phyloP scores from a whole-genome alignment of 2,329 filamentous ascomycete genomes.

The Bipolaris bicolor region DNA sequence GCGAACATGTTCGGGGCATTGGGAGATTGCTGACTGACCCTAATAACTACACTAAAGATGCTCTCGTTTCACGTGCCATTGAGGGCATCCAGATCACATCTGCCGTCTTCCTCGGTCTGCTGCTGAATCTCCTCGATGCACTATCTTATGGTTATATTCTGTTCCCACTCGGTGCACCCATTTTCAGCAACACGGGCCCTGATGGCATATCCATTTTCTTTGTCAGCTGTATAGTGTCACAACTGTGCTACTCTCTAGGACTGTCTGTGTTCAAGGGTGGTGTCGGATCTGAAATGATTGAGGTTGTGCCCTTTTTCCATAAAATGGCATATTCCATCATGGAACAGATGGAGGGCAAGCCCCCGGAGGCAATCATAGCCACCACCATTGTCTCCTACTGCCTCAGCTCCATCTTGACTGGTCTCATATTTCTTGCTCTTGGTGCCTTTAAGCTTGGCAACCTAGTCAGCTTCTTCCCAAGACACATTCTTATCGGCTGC shows the following conservation, averaged over 20 bases:
- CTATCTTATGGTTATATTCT: conserved; percentile 90
- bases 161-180: conserved; percentile 85
- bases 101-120: conserved; percentile 82
- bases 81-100: conserved; percentile 76
- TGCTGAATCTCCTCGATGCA: conserved; percentile 93
- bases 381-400: conserved; percentile 94
- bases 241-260: conserved; percentile 82
- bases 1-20: conserved; percentile 28
- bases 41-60: conserved; percentile 72
- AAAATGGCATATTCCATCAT: conserved; percentile 95
- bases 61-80: conserved; percentile 68
- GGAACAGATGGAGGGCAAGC: conserved; percentile 74
- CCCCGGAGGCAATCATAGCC: conserved; percentile 84
- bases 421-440: conserved; percentile 88
- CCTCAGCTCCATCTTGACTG: conserved; percentile 87
- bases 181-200: conserved; percentile 85
- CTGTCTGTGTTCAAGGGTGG: conserved; percentile 90
- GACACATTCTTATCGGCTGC: conserved; percentile 94
- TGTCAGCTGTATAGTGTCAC: conserved; percentile 93
- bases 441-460: conserved; percentile 87
- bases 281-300: conserved; percentile 96
- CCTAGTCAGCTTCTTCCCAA: conserved; percentile 94
- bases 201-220: conserved; percentile 99
- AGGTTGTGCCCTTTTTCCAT: conserved; percentile 98
- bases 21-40: conserved; percentile 60